Conservation (phyloP, 257 asterid genomes). For the Salvia miltiorrhiza region DNA sequence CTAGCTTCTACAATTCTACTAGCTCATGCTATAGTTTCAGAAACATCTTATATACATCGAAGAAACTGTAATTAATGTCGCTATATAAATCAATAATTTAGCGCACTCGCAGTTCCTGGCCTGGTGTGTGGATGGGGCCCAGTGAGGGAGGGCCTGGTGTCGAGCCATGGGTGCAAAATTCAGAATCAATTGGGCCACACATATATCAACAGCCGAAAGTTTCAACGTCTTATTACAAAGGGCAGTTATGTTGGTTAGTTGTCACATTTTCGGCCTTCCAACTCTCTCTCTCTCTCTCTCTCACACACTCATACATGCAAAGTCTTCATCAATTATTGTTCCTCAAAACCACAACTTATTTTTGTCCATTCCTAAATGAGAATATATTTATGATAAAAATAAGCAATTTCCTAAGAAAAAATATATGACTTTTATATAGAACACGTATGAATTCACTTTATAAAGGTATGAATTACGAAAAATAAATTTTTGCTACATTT, state of each 20-base stretch:
- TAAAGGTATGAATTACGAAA: no score
- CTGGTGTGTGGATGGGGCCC: no score
- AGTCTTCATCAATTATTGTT: neutral
- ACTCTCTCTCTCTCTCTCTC: neutral
- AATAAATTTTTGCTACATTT: no score
- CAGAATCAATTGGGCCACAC: neutral
- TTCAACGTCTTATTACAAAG: slow-evolving; percentile 17
- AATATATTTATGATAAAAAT: neutral
- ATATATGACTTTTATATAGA: no score
- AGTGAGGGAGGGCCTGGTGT: neutral
- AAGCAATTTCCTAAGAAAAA: no score
- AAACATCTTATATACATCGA: no score
- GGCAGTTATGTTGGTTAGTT: slow-evolving; percentile 58
- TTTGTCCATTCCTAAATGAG: neutral
- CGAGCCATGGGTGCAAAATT: neutral
- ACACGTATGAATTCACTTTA: no score
- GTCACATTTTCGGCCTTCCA: slow-evolving; percentile 32
- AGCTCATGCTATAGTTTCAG: no score
- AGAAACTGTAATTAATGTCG: no score
- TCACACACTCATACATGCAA: neutral
- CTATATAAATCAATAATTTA: no score
- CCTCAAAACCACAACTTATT: neutral
- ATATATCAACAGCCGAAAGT: slow-evolving; percentile 31
- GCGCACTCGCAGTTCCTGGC: no score
- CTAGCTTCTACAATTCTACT: no score